These are phyloP conservation scores for Berberis thunbergii DNA, from an alignment of 164 flowering plant species.

Conservation along the genomic window DNA sequence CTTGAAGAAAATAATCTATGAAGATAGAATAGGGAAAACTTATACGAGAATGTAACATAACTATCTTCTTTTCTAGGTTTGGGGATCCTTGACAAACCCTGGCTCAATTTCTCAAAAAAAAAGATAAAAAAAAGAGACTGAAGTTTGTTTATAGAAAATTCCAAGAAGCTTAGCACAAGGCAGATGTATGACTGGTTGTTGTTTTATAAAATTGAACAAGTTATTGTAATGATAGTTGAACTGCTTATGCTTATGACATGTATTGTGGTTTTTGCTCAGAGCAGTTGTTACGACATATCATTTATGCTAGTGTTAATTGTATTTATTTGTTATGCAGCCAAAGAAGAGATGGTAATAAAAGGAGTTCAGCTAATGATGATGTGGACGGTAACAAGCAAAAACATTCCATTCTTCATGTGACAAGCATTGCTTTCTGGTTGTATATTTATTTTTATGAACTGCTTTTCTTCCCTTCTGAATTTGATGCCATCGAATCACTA, in stretches of 20 bases:
- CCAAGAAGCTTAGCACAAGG: too few relatives aligned
- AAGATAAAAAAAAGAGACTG: too few relatives aligned
- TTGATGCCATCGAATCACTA: conserved; percentile 17
- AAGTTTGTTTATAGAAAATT: too few relatives aligned
- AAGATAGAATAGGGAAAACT: too few relatives aligned
- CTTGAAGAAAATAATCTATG: too few relatives aligned
- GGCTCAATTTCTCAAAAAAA: too few relatives aligned
- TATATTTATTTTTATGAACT: conserved; percentile 7
- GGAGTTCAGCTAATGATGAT: conserved; percentile 16
- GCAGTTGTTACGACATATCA: not conserved
- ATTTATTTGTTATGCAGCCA: conserved; percentile 28
- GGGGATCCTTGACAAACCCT: too few relatives aligned
- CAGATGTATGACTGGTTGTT: too few relatives aligned
- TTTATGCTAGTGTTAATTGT: not conserved
- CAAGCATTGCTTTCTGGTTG: conserved; percentile 7
- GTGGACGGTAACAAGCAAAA: conserved; percentile 30
- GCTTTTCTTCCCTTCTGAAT: conserved; percentile 13
- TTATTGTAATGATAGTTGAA: not conserved
- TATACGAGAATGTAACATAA: too few relatives aligned
- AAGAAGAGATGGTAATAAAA: conserved; percentile 24
- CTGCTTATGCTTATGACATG: not conserved
- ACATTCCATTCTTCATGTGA: conserved; percentile 9
- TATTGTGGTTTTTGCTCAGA: not conserved
- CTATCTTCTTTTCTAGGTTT: too few relatives aligned
- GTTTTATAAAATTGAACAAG: not conserved